Evolutionary conservation across 192 early-diverging fungal species (phyloP).

Genomic region (Haplosporangium gracile): DNA sequence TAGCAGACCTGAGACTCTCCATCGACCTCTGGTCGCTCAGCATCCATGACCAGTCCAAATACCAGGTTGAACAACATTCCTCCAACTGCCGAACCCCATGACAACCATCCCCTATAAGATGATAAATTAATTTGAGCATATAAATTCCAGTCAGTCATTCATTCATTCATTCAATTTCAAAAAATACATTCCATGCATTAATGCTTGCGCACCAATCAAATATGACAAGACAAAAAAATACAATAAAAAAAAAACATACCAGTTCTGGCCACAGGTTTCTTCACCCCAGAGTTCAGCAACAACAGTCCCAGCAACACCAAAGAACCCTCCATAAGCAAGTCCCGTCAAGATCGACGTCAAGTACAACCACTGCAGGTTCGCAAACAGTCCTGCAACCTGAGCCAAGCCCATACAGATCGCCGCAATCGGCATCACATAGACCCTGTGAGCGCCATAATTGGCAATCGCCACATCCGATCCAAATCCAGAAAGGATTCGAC

Average conservation of each 20-base stretch:
- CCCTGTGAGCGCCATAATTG: slow-evolving; percentile 20
- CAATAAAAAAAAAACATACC: slow-evolving; percentile 19
- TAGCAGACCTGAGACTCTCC: slow-evolving; percentile 19
- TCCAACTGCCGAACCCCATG: slow-evolving; percentile 48
- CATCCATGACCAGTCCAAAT: slow-evolving; percentile 49
- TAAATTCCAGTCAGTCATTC: not conserved
- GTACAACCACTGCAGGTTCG: slow-evolving; percentile 27
- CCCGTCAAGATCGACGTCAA: slow-evolving; percentile 37
- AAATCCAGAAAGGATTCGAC: slow-evolving; percentile 17
- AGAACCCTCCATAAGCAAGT: slow-evolving; percentile 46
- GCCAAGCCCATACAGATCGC: slow-evolving; percentile 35
- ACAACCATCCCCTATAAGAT: slow-evolving; percentile 40
- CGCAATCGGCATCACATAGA: slow-evolving; percentile 27
- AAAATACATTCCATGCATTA: not conserved
- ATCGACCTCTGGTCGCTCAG: slow-evolving; percentile 17
- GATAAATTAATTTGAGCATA: not conserved
- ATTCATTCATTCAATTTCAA: not conserved
- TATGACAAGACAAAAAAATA: not conserved
- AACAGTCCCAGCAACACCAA: slow-evolving; percentile 51
- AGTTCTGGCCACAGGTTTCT: slow-evolving; percentile 51
- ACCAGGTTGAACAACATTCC: slow-evolving; percentile 49
- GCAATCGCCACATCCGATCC: slow-evolving; percentile 39
- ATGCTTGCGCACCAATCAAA: not conserved
- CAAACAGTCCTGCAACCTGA: slow-evolving; percentile 37
- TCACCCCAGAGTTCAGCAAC: slow-evolving; percentile 52